Conservation (phyloP, 202 grass and related monocot genomes). For the Cymbopogon flexuosus region DNA sequence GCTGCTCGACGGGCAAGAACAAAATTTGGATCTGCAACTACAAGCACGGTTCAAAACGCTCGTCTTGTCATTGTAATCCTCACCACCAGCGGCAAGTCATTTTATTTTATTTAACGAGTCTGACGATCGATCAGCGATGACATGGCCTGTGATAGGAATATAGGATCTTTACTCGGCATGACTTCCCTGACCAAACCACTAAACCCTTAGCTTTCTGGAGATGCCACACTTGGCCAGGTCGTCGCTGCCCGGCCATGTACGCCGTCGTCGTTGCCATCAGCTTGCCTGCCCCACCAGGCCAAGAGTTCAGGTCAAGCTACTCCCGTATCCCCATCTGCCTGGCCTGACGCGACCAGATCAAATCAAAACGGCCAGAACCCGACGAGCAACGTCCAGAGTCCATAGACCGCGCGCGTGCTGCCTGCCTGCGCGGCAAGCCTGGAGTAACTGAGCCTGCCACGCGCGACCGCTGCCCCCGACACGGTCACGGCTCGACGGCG, state of each 20-base stretch:
- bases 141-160: not conserved
- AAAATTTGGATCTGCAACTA: not conserved
- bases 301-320: not conserved
- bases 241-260: constrained; percentile 4
- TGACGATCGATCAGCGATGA: not conserved
- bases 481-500: constrained; percentile 12
- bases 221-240: constrained; percentile 5
- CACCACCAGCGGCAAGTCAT: not conserved
- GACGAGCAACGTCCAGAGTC: no score
- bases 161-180: not conserved
- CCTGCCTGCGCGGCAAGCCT: not conserved
- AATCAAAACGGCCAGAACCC: not conserved
- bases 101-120: not conserved
- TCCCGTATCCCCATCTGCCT: not conserved
- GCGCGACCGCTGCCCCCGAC: constrained; percentile 7
- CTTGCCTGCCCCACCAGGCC: not conserved
- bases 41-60: not conserved
- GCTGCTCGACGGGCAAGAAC: not conserved
- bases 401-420: no score
- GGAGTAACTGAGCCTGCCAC: not conserved
- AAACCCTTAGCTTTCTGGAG: not conserved
- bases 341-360: constrained; percentile 25
- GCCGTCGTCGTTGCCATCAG: not conserved
- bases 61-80: no score
- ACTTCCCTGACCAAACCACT: not conserved